A percentile compares a stretch with the other conserved stretches of the same genome.
Conservation (phyloP, 306 rosid genomes). For the Pachyrhizus erosus region DNA sequence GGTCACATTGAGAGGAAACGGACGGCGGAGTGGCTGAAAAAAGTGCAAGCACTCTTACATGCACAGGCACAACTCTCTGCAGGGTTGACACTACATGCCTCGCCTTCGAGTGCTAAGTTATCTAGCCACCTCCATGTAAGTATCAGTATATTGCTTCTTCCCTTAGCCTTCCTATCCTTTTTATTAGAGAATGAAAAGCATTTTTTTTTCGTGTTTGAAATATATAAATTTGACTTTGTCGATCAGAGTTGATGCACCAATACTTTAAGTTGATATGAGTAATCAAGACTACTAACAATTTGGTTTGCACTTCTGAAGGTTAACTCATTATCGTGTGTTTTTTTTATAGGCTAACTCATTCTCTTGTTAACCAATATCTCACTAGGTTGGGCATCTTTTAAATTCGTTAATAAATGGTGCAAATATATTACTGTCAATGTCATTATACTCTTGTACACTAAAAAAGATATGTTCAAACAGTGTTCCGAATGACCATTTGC, state of each 20-base stretch:
- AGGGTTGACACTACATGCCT: slow-evolving; percentile 49
- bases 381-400: background rate
- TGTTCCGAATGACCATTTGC: slow-evolving; percentile 19
- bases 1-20: slow-evolving; percentile 91
- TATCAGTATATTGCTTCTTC: background rate
- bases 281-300: background rate
- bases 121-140: slow-evolving; percentile 66
- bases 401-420: background rate
- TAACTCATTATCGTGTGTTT: background rate
- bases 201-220: background rate
- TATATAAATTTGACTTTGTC: background rate
- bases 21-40: slow-evolving; percentile 68
- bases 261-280: background rate
- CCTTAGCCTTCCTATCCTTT: background rate
- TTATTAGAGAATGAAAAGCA: background rate
- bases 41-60: slow-evolving; percentile 67
- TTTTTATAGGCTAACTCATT: background rate
- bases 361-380: background rate
- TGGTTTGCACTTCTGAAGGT: background rate
- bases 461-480: slow-evolving; percentile 8
- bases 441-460: background rate
- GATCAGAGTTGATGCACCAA: background rate
- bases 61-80: slow-evolving; percentile 66
- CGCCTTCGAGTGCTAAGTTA: slow-evolving; percentile 55
- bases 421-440: slow-evolving; percentile 8